Conservation (phyloP, 371 early-diverging fungal genomes). For the Chytridium lagenaria region DNA sequence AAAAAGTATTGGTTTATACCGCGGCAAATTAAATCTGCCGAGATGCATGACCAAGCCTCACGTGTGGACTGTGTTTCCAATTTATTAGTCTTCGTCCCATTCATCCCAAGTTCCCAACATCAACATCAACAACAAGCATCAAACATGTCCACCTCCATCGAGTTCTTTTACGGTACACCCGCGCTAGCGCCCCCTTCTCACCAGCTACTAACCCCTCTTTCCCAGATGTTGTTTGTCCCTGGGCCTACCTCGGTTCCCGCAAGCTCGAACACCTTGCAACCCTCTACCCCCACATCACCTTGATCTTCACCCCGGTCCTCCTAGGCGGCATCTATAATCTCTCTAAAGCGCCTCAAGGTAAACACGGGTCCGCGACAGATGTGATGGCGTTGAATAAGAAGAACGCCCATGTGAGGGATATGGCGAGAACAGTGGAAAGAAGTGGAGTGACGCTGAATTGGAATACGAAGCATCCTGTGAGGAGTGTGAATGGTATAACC, state of each 20-base stretch:
- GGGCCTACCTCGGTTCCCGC: conserved; percentile 33
- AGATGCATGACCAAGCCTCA: no score
- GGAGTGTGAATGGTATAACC: conserved; percentile 1
- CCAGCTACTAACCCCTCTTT: background rate
- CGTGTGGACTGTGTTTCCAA: no score
- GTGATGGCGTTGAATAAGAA: conserved; percentile 24
- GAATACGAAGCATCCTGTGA: conserved; percentile 40
- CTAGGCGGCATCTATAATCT: conserved; percentile 45
- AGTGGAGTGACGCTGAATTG: conserved; percentile 16
- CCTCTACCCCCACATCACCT: background rate
- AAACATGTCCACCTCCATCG: conserved; percentile 19
- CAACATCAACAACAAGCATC: no score
- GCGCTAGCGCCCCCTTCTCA: background rate
- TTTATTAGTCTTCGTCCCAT: no score
- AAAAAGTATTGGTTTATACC: no score
- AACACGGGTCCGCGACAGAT: conserved; percentile 36
- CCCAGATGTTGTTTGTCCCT: conserved; percentile 42
- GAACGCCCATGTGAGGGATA: conserved; percentile 17
- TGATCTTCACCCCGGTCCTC: conserved; percentile 36
- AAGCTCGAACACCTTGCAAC: conserved; percentile 28
- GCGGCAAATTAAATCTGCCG: no score
- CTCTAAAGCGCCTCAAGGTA: conserved; percentile 32
- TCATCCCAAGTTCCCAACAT: no score
- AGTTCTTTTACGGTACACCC: conserved; percentile 29
- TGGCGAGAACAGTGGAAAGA: conserved; percentile 20